Evolutionary conservation across 2,329 filamentous ascomycete genomes (phyloP).

Genomic region (Paracamarosporium sp.): DNA sequence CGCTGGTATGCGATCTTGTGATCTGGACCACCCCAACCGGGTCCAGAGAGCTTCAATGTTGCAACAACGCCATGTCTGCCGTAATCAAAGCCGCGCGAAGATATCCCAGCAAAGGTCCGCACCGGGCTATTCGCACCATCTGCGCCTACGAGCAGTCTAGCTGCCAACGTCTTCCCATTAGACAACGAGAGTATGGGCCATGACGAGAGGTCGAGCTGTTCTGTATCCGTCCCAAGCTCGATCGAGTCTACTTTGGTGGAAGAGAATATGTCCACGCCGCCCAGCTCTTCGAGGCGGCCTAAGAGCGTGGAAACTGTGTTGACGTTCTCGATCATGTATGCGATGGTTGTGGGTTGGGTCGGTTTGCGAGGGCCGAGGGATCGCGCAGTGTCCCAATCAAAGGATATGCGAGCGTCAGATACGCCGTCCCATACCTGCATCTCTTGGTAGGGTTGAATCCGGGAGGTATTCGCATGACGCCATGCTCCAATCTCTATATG

Average conservation of each 20-base stretch:
- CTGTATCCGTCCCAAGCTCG: slow-evolving; percentile 69
- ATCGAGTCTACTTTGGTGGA: slow-evolving; percentile 83
- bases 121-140: slow-evolving; percentile 96
- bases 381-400: slow-evolving; percentile 70
- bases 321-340: slow-evolving; percentile 95
- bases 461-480: slow-evolving; percentile 73
- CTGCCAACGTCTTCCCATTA: slow-evolving; percentile 71
- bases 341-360: slow-evolving; percentile 67
- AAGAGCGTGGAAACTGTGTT: slow-evolving; percentile 85
- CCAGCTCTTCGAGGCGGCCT: slow-evolving; percentile 72
- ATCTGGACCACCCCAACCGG: slow-evolving; percentile 46
- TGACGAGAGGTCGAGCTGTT: slow-evolving; percentile 76
- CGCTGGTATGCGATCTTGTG: slow-evolving; percentile 88
- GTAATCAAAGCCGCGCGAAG: slow-evolving; percentile 92
- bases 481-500: slow-evolving; percentile 76
- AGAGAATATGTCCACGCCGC: slow-evolving; percentile 73
- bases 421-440: slow-evolving; percentile 99
- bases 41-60: slow-evolving; percentile 74
- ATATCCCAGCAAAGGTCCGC: slow-evolving; percentile 84
- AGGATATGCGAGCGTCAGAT: slow-evolving; percentile 84
- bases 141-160: slow-evolving; percentile 86
- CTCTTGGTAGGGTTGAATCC: slow-evolving; percentile 87
- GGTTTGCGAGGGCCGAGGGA: slow-evolving; percentile 50
- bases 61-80: slow-evolving; percentile 88
- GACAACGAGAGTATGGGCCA: slow-evolving; percentile 87